Evolutionary conservation across 306 rosid genomes (phyloP).

Genomic region (Cicer arietinum): DNA sequence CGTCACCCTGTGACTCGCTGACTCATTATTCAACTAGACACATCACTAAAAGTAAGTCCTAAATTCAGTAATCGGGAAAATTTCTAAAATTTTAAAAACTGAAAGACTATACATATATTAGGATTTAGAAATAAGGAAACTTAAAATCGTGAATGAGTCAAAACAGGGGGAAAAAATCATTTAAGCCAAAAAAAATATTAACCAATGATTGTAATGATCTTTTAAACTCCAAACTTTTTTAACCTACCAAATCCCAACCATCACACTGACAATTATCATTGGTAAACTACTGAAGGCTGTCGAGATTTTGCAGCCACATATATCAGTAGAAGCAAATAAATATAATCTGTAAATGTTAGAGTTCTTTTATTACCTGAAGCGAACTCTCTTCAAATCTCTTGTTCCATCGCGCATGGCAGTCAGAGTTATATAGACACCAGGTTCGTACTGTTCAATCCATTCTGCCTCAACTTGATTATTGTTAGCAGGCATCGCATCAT

Average conservation of each 20-base stretch:
- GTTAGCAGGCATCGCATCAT: conserved; percentile 46
- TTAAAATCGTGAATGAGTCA: too few relatives aligned
- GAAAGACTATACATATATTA: too few relatives aligned
- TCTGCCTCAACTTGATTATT: conserved; percentile 85
- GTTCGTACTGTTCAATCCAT: conserved; percentile 96
- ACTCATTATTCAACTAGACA: too few relatives aligned
- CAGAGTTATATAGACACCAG: conserved; percentile 94
- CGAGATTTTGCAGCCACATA: conserved; percentile 3
- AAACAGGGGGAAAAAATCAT: not conserved
- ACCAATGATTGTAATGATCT: not conserved
- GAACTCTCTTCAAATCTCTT: conserved; percentile 90
- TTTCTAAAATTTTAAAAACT: too few relatives aligned
- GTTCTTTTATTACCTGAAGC: conserved; percentile 77
- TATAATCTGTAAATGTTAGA: conserved; percentile 20
- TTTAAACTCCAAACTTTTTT: not conserved
- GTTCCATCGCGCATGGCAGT: conserved; percentile 82
- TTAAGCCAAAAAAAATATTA: not conserved
- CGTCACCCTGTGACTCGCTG: too few relatives aligned
- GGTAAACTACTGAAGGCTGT: not conserved
- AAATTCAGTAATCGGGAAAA: too few relatives aligned
- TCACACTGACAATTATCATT: not conserved
- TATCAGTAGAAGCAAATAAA: conserved; percentile 20
- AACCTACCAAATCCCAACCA: not conserved
- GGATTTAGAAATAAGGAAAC: too few relatives aligned
- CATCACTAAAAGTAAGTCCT: too few relatives aligned